phyloP scores from a whole-genome alignment of 163 green algal species.

The Prototheca stagnorum region DNA sequence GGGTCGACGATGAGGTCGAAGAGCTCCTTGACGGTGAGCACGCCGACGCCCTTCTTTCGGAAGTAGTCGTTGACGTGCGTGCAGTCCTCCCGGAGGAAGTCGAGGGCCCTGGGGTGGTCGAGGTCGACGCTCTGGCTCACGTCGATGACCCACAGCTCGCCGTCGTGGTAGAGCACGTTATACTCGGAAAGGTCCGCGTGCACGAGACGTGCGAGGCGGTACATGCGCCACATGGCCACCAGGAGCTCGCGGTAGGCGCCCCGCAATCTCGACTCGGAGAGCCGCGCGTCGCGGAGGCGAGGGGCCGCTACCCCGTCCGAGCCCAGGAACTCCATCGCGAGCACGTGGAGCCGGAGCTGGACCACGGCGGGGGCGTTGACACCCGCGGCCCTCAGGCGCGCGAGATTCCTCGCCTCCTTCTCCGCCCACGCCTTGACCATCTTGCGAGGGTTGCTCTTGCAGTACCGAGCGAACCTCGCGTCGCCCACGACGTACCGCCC shows the following conservation, averaged over 20 bases:
- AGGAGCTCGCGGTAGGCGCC: slow-evolving; percentile 56
- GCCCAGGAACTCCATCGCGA: slow-evolving; percentile 93
- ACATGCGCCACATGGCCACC: slow-evolving; percentile 63
- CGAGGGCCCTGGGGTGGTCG: slow-evolving; percentile 90
- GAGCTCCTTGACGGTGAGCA: slow-evolving; percentile 71
- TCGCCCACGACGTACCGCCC: slow-evolving; percentile 89
- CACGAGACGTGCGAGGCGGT: slow-evolving; percentile 83
- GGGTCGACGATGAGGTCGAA: slow-evolving; percentile 96
- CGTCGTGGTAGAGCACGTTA: slow-evolving; percentile 95
- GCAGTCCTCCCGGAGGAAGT: slow-evolving; percentile 85
- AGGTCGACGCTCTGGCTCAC: slow-evolving; percentile 93
- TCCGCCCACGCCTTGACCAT: slow-evolving; percentile 99
- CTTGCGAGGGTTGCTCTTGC: slow-evolving; percentile 90
- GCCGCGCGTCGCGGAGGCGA: slow-evolving; percentile 64
- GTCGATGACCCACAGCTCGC: slow-evolving; percentile 86
- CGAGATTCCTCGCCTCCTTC: slow-evolving; percentile 97
- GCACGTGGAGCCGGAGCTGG: slow-evolving; percentile 76
- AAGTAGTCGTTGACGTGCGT: slow-evolving; percentile 54
- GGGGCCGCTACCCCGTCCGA: slow-evolving; percentile 67
- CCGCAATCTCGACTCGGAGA: slow-evolving; percentile 46
- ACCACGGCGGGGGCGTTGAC: slow-evolving; percentile 66
- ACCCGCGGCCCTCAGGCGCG: slow-evolving; percentile 44
- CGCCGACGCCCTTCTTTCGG: slow-evolving; percentile 47
- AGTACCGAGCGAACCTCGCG: slow-evolving; percentile 89
- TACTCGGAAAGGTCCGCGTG: slow-evolving; percentile 93